Evolutionary conservation across 2,329 filamentous ascomycete genomes (phyloP).

Genomic region (Ascochyta koolunga): DNA sequence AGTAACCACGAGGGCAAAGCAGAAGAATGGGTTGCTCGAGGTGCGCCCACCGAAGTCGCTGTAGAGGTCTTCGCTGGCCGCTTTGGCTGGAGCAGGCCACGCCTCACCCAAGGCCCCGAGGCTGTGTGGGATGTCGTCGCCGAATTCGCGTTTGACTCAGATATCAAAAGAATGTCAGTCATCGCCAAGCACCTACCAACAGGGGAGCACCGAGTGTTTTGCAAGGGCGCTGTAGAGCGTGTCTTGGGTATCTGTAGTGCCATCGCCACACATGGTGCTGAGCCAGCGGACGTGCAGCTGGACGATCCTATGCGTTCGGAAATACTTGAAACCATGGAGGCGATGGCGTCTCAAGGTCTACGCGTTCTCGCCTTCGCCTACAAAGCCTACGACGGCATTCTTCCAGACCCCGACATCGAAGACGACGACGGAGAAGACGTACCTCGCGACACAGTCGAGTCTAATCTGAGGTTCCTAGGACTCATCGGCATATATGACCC

Average conservation of each 20-base stretch:
- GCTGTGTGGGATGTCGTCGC: slow-evolving; percentile 50
- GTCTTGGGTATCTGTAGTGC: slow-evolving; percentile 57
- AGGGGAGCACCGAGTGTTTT: slow-evolving; percentile 56
- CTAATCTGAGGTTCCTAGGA: slow-evolving; percentile 72
- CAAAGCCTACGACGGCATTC: slow-evolving; percentile 47
- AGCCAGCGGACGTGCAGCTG: slow-evolving; percentile 44
- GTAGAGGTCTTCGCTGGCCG: slow-evolving; percentile 74
- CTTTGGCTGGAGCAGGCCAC: slow-evolving; percentile 63
- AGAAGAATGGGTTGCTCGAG: slow-evolving; percentile 34
- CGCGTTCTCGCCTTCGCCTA: slow-evolving; percentile 71
- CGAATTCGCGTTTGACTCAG: slow-evolving; percentile 75
- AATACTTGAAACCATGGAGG: slow-evolving; percentile 70
- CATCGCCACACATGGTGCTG: slow-evolving; percentile 60
- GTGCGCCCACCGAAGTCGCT: slow-evolving; percentile 67
- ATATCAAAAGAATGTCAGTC: slow-evolving; percentile 76
- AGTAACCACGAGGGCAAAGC: slow-evolving; percentile 37
- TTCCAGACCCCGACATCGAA: slow-evolving; percentile 33
- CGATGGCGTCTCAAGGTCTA: slow-evolving; percentile 67
- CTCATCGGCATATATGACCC: slow-evolving; percentile 85
- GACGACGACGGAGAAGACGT: slow-evolving; percentile 50
- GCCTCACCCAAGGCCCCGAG: slow-evolving; percentile 45
- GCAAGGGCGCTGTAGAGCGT: slow-evolving; percentile 72
- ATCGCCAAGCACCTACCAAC: slow-evolving; percentile 57
- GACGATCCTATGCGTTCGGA: slow-evolving; percentile 59
- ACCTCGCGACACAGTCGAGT: slow-evolving; percentile 68